Conservation (phyloP, 345 rosid species). For the Triadica sebifera region DNA sequence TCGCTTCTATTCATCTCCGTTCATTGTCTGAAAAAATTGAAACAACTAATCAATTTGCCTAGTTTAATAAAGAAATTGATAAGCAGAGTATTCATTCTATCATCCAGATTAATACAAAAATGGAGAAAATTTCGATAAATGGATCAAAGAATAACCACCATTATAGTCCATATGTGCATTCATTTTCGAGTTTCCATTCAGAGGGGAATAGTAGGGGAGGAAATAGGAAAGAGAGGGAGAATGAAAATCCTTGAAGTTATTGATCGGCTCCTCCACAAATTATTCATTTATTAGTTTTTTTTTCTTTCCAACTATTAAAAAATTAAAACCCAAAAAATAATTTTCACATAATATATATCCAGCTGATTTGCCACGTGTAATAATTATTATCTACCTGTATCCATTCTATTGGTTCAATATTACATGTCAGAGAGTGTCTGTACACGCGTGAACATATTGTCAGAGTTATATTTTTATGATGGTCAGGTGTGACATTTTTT, state of each 20-base stretch:
- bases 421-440: too few relatives aligned
- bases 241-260: constrained; percentile 63
- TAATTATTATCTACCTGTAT: too few relatives aligned
- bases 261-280: too few relatives aligned
- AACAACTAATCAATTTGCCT: constrained; percentile 67
- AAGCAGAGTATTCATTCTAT: constrained; percentile 72
- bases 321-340: too few relatives aligned
- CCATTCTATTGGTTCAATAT: too few relatives aligned
- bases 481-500: too few relatives aligned
- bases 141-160: constrained; percentile 23
- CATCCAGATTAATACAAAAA: constrained; percentile 69
- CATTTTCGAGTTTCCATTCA: constrained; percentile 41
- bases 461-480: too few relatives aligned
- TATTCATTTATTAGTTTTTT: too few relatives aligned
- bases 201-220: constrained; percentile 37
- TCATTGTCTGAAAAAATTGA: constrained; percentile 55
- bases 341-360: too few relatives aligned
- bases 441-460: too few relatives aligned
- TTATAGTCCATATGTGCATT: constrained; percentile 38
- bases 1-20: constrained; percentile 58
- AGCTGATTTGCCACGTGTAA: too few relatives aligned
- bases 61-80: constrained; percentile 66
- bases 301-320: too few relatives aligned
- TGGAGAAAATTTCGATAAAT: constrained; percentile 31
- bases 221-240: constrained; percentile 67